Conservation (phyloP, 768 basidiomycete species). For the Exidia glandulosa region DNA sequence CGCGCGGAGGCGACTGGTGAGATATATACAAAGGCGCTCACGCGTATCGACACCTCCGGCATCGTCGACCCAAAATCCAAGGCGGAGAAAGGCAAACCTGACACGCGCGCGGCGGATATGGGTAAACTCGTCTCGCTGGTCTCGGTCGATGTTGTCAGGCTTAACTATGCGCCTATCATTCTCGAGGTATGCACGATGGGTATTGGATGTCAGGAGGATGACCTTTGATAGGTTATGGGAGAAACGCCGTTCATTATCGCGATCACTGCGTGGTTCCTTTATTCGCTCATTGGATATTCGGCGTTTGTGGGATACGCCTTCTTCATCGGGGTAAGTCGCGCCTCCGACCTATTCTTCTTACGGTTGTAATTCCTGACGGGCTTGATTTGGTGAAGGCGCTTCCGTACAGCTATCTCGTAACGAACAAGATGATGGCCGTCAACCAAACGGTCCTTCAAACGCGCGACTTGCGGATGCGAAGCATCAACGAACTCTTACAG, state of each 20-base stretch:
- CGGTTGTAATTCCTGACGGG: too few species aligned
- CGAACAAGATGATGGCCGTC: neutral
- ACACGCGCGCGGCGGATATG: neutral
- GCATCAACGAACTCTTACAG: neutral
- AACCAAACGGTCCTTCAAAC: neutral
- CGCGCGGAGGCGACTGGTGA: neutral
- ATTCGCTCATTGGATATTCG: neutral
- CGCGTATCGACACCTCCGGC: neutral
- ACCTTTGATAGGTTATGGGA: neutral
- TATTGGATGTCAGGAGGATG: too few species aligned
- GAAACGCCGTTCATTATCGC: neutral
- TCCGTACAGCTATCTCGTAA: neutral
- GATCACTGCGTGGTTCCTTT: neutral
- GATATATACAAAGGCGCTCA: neutral
- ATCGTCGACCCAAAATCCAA: neutral
- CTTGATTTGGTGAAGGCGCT: neutral
- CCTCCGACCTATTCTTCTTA: too few species aligned
- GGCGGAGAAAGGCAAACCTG: neutral
- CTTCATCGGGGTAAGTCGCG: neutral
- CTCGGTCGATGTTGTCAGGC: neutral
- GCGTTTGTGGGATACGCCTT: neutral
- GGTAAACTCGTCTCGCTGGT: neutral
- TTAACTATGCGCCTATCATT: neutral
- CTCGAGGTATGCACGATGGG: neutral
- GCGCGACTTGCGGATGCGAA: neutral